Conservation (phyloP, 1,139 yeast species). For the Keqinozyma sinolaborantium region DNA sequence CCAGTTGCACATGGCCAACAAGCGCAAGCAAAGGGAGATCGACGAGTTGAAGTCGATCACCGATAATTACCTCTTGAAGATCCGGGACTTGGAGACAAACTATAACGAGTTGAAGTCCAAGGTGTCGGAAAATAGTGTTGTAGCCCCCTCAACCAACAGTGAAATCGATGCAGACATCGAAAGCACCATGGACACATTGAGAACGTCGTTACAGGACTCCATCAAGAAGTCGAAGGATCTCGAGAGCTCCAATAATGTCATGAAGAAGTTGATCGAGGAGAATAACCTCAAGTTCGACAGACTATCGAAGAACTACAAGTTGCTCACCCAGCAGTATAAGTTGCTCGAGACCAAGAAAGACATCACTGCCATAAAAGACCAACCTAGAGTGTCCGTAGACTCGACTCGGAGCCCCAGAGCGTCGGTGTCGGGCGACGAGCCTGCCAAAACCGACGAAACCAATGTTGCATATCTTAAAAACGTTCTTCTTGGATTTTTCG, state of each 20-base stretch:
- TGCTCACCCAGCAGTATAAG: conserved; percentile 55
- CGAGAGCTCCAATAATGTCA: conserved; percentile 53
- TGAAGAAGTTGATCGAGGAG: conserved; percentile 69
- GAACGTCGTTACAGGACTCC: conserved; percentile 49
- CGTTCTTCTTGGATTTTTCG: conserved; percentile 83
- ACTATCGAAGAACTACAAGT: conserved; percentile 62
- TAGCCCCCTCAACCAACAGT: neutral
- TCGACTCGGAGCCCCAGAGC: conserved; percentile 3
- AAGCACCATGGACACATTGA: conserved; percentile 44
- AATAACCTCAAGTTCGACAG: conserved; percentile 61
- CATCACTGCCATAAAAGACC: neutral
- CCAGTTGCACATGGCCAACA: conserved; percentile 45
- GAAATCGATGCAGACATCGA: conserved; percentile 20
- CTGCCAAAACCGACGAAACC: conserved; percentile 13
- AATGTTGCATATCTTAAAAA: conserved; percentile 79
- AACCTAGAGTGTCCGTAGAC: neutral
- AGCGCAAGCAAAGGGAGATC: conserved; percentile 48
- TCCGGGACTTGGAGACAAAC: conserved; percentile 38
- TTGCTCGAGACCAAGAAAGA: conserved; percentile 17
- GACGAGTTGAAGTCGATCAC: conserved; percentile 39
- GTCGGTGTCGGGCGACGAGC: conserved; percentile 1
- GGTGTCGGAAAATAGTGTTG: conserved; percentile 10
- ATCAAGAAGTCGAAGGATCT: conserved; percentile 51
- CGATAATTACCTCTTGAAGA: conserved; percentile 22
- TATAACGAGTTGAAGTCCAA: conserved; percentile 24